Evolutionary conservation across 441 rosid species (phyloP).

Genomic region (Hura crepitans): DNA sequence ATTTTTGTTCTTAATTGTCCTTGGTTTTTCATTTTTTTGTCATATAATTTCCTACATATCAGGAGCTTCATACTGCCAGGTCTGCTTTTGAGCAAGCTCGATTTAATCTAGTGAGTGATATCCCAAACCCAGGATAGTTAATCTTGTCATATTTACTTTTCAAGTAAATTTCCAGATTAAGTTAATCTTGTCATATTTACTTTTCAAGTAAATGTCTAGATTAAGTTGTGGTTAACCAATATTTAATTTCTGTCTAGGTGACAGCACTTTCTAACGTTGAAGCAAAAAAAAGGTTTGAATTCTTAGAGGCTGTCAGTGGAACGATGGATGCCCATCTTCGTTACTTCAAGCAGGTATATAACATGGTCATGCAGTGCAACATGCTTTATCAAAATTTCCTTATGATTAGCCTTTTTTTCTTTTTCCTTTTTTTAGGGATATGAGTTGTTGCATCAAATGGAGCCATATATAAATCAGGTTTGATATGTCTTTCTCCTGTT

Average conservation of each 20-base stretch:
- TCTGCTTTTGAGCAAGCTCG: slow-evolving; percentile 95
- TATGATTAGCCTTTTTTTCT: slow-evolving; percentile 24
- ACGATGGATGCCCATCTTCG: slow-evolving; percentile 99
- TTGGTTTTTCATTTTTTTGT: slow-evolving; percentile 16
- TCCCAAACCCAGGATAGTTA: slow-evolving; percentile 14
- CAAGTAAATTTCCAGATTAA: background rate
- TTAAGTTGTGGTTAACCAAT: slow-evolving; percentile 14
- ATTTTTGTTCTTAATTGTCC: slow-evolving; percentile 15
- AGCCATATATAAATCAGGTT: slow-evolving; percentile 98
- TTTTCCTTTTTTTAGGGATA: slow-evolving; percentile 58
- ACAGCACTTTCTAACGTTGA: slow-evolving; percentile 93
- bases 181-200: too few species aligned
- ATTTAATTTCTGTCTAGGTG: slow-evolving; percentile 44
- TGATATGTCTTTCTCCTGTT: slow-evolving; percentile 13
- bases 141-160: background rate
- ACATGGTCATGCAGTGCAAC: slow-evolving; percentile 16
- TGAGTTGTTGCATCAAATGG: slow-evolving; percentile 98
- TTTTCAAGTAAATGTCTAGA: too few species aligned
- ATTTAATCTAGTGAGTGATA: slow-evolving; percentile 69
- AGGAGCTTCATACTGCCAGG: slow-evolving; percentile 95
- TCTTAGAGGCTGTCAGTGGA: slow-evolving; percentile 96
- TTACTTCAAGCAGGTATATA: slow-evolving; percentile 84
- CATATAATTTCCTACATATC: slow-evolving; percentile 27
- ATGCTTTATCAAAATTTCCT: slow-evolving; percentile 16
- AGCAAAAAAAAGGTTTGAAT: slow-evolving; percentile 96